Conservation (phyloP, 2,329 filamentous ascomycete genomes). For the Pochonia chlamydosporia region DNA sequence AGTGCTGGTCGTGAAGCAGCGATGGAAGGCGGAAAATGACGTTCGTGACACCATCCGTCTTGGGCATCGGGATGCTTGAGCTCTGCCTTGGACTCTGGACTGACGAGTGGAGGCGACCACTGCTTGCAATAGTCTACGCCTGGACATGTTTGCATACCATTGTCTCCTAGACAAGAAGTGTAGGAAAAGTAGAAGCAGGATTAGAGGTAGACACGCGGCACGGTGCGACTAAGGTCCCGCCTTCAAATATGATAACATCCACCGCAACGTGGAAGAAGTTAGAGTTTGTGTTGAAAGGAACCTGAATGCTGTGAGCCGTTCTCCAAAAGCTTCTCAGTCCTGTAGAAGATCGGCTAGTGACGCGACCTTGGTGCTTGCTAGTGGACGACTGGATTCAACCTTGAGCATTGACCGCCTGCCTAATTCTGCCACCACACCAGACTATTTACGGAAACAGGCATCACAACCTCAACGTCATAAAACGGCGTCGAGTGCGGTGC, state of each 20-base stretch:
- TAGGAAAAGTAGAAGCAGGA: background rate
- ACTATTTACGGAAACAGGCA: no score
- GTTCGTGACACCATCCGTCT: background rate
- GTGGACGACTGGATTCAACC: background rate
- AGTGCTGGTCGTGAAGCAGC: conserved; percentile 45
- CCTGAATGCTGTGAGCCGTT: no score
- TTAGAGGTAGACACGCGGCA: no score
- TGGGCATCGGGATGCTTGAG: background rate
- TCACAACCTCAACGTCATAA: no score
- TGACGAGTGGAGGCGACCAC: conserved; percentile 1
- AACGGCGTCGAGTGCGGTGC: no score
- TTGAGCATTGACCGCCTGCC: background rate
- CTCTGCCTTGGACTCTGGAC: background rate
- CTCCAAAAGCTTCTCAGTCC: no score
- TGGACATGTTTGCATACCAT: conserved; percentile 15
- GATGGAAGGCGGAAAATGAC: conserved; percentile 10
- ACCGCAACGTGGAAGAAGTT: no score
- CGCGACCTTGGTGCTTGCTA: no score
- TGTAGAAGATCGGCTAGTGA: no score
- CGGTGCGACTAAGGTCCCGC: no score
- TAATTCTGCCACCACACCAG: background rate
- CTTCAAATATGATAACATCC: no score
- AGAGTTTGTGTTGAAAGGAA: no score
- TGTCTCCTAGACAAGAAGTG: background rate
- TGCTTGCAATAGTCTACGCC: conserved; percentile 3